These are phyloP conservation scores for Oryza brachyantha DNA, from an alignment of 176 grass and related monocot genomes.

Conservation along the genomic window DNA sequence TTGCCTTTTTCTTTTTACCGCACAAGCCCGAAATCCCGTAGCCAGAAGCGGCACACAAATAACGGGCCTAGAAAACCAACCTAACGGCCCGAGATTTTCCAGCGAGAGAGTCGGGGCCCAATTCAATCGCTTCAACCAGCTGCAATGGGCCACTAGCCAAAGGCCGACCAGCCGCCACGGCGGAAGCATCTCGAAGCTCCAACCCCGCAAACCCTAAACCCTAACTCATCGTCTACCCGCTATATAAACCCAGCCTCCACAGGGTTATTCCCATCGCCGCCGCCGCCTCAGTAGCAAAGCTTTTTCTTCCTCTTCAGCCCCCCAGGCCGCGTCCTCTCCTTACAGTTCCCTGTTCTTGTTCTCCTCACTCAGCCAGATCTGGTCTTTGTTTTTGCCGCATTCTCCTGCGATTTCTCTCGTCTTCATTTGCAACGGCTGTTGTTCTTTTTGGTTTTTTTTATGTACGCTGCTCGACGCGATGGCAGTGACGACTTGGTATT, in stretches of 20 bases:
- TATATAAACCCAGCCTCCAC: constrained; percentile 30
- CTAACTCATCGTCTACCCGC: constrained; percentile 5
- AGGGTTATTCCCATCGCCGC: not conserved
- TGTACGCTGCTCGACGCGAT: constrained; percentile 1
- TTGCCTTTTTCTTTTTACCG: no score
- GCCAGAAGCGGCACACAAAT: no score
- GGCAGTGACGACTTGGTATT: constrained; percentile 66
- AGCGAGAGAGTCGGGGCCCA: no score
- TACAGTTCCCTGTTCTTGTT: no score
- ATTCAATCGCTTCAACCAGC: not conserved
- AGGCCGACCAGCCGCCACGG: not conserved
- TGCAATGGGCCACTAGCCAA: not conserved
- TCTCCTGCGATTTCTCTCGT: not conserved
- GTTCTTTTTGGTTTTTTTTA: no score
- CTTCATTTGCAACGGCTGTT: no score
- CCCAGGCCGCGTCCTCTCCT: no score
- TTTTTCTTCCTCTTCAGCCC: no score
- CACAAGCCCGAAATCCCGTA: no score
- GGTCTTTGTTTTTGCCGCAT: fast-evolving
- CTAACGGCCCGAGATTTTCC: no score
- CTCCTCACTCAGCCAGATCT: not conserved
- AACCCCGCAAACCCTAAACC: constrained; percentile 30
- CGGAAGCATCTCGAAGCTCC: not conserved
- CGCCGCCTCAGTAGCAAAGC: not conserved
- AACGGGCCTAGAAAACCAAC: no score